Conservation (phyloP, 2,329 filamentous ascomycete genomes). For the Penicillium brevicompactum region DNA sequence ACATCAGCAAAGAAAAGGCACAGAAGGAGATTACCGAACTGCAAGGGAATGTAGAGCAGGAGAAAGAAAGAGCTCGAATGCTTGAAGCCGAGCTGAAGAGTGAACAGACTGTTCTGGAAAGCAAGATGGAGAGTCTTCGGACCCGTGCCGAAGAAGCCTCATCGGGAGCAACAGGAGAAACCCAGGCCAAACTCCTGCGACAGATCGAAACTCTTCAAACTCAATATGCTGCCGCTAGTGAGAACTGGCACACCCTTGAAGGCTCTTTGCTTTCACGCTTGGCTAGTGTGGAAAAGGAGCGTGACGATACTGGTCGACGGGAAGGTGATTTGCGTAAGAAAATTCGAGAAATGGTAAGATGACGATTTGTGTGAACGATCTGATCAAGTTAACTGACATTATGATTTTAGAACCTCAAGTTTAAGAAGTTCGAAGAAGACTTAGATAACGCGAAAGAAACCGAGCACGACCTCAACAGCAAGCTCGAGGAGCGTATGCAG, state of each 20-base stretch:
- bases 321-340: slow-evolving; percentile 89
- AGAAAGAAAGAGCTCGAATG: slow-evolving; percentile 68
- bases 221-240: slow-evolving; percentile 89
- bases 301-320: slow-evolving; percentile 78
- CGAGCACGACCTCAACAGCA: slow-evolving; percentile 50
- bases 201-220: slow-evolving; percentile 96
- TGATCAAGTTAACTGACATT: slow-evolving; percentile 7
- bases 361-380: neutral
- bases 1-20: slow-evolving; percentile 70
- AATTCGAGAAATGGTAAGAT: slow-evolving; percentile 76
- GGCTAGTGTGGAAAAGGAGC: slow-evolving; percentile 80
- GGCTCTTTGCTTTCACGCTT: slow-evolving; percentile 78
- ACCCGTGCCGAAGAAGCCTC: slow-evolving; percentile 85
- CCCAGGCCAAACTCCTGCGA: slow-evolving; percentile 83
- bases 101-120: slow-evolving; percentile 78
- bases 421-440: slow-evolving; percentile 76
- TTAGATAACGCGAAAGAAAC: slow-evolving; percentile 64
- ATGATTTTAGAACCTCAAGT: slow-evolving; percentile 60
- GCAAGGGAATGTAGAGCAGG: slow-evolving; percentile 71
- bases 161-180: slow-evolving; percentile 76
- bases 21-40: slow-evolving; percentile 70
- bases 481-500: slow-evolving; percentile 66
- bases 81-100: slow-evolving; percentile 76
- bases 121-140: slow-evolving; percentile 85
- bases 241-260: slow-evolving; percentile 98